Evolutionary conservation across 2,329 filamentous ascomycete species (phyloP).

Genomic region (Amesomyces nigricolor): DNA sequence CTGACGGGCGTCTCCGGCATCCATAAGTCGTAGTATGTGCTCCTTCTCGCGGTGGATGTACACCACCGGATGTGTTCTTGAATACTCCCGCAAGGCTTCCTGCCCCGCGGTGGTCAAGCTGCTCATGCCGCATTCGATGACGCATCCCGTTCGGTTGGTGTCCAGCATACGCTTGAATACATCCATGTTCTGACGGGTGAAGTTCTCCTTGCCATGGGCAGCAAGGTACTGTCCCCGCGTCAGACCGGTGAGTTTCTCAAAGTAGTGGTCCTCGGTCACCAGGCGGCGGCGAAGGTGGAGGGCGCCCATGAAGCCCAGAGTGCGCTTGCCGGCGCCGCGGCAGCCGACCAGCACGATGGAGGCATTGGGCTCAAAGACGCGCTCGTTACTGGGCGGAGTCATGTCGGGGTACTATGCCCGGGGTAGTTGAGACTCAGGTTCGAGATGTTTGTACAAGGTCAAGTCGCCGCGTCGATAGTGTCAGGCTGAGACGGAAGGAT

Average conservation of each 20-base stretch:
- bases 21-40: conserved; percentile 55
- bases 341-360: conserved; percentile 68
- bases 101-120: conserved; percentile 58
- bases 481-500: not conserved
- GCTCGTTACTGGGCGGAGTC: conserved; percentile 34
- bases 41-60: conserved; percentile 62
- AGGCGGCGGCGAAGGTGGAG: conserved; percentile 61
- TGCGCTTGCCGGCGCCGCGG: conserved; percentile 66
- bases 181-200: conserved; percentile 56
- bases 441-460: too few relatives aligned
- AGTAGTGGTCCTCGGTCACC: conserved; percentile 62
- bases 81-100: conserved; percentile 52
- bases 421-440: too few relatives aligned
- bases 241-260: conserved; percentile 58
- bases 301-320: conserved; percentile 66
- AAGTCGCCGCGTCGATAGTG: too few relatives aligned
- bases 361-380: conserved; percentile 51
- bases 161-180: conserved; percentile 57
- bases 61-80: conserved; percentile 61
- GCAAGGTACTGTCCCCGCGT: conserved; percentile 56
- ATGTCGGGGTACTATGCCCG: conserved; percentile 14
- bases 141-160: conserved; percentile 52
- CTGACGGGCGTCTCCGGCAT: conserved; percentile 47
- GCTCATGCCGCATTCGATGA: conserved; percentile 64
- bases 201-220: conserved; percentile 54